A percentile compares a stretch with the other conserved stretches of the same genome.
Conservation (phyloP, 495 filamentous ascomycete genomes). For the Corynascus novoguineensis region DNA sequence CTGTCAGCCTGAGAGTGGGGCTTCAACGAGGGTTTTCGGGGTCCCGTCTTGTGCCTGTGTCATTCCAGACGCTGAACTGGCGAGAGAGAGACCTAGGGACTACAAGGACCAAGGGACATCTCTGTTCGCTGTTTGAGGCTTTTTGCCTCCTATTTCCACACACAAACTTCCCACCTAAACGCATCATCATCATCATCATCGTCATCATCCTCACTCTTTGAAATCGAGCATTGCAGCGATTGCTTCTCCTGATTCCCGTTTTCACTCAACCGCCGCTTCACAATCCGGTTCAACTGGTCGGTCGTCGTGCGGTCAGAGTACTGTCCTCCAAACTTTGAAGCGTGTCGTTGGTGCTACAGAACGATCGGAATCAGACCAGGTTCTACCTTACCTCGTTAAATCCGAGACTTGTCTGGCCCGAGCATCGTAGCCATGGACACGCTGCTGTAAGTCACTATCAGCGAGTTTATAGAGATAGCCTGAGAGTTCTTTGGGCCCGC, state of each 20-base stretch:
- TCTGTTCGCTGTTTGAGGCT: background rate
- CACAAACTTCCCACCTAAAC: background rate
- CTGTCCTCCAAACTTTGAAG: background rate
- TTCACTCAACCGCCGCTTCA: background rate
- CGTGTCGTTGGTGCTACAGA: background rate
- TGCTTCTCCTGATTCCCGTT: background rate
- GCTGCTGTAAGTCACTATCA: constrained; percentile 59
- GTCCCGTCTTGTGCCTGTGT: no score
- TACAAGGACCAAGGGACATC: background rate
- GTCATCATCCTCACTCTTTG: no score
- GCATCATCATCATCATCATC: background rate
- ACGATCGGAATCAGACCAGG: background rate
- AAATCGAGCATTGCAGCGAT: background rate
- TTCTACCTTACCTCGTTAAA: background rate
- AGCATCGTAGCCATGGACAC: constrained; percentile 60
- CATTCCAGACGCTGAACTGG: background rate
- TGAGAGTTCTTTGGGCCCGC: background rate
- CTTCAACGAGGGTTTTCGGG: background rate
- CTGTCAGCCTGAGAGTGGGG: background rate
- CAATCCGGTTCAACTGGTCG: background rate
- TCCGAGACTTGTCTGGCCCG: background rate
- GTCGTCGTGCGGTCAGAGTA: background rate
- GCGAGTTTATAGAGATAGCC: no score
- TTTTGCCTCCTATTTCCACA: background rate
- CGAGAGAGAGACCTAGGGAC: background rate